Base-by-base conservation (phyloP, 2,329 filamentous ascomycete genomes). In the Cadophora sp. region DNA sequence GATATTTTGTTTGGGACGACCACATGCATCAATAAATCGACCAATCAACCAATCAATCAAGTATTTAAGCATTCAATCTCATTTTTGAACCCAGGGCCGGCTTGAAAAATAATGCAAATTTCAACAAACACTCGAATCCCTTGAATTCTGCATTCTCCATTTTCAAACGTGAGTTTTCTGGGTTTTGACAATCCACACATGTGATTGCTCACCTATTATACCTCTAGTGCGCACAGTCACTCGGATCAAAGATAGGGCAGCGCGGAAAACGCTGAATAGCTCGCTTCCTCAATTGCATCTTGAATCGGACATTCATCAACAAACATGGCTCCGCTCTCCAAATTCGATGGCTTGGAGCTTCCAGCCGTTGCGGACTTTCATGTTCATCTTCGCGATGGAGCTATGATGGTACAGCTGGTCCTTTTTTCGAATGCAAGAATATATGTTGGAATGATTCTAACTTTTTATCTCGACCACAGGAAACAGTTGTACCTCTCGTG, bases 281-380 rank as follows among this genome's bases (percentile, higher is more conserved):
- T 43, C 16, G 2, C 2, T 43, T 43, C 6, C 6, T 19, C 2
- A n/a, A n/a, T n/a, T n/a, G n/a, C n/a, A n/a, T n/a, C n/a, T n/a
- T n/a, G n/a, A n/a, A n/a, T 43, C 19, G 40, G 16, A 16, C 40
- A 43, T 16, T 43, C 12, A n/a, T 3, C 24, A 50, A 48, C 24
- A 24, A 65, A 16, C 19, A 63, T 65, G 63, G 62, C 67, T 51
- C 40, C 61, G 29, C 60, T 73, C 11, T 55, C 71, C 34, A 43
- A 76, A 34, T 72, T 76, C 40, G 64, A 76, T 62, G 72, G 71
- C 22, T 72, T 85, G 53, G 84, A 88, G 81, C 83, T 92, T 74
- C 87, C 88, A 61, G 84, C 89, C 26, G 83, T 88, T 69, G 89
- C 89, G 63, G 89, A 92, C 79, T 87, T 81, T 26, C 75, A 77